Conservation (phyloP, 805 yeast genomes). For the Metschnikowia kunwiensis region DNA sequence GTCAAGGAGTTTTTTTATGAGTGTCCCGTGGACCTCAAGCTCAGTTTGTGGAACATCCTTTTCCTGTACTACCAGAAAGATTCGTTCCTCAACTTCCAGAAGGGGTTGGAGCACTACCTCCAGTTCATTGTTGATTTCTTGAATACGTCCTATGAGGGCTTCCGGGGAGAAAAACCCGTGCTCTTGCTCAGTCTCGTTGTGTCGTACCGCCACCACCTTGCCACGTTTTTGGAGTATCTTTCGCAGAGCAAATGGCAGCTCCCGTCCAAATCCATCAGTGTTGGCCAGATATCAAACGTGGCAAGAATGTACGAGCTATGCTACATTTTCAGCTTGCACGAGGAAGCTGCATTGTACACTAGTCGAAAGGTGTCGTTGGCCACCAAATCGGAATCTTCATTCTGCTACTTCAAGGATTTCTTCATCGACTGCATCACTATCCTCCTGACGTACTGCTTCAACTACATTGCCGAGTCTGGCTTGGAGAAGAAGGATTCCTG, state of each 20-base stretch:
- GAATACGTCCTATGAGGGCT: slow-evolving; percentile 16
- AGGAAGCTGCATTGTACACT: slow-evolving; percentile 45
- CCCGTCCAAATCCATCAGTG: slow-evolving; percentile 5
- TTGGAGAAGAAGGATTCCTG: slow-evolving; percentile 23
- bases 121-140: slow-evolving; percentile 41
- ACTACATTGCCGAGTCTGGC: slow-evolving; percentile 3
- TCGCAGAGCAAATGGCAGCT: slow-evolving; percentile 34
- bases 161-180: slow-evolving; percentile 35
- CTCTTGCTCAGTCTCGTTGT: slow-evolving; percentile 50
- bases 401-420: slow-evolving; percentile 44
- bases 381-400: slow-evolving; percentile 41
- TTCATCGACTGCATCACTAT: slow-evolving; percentile 38
- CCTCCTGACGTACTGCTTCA: slow-evolving; percentile 36
- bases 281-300: slow-evolving; percentile 21
- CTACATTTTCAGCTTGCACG: slow-evolving; percentile 51
- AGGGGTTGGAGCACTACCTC: slow-evolving; percentile 53
- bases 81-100: slow-evolving; percentile 34
- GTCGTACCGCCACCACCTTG: slow-evolving; percentile 51
- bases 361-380: slow-evolving; percentile 40
- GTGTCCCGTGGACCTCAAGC: slow-evolving; percentile 62
- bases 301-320: slow-evolving; percentile 39
- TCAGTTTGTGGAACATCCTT: slow-evolving; percentile 74
- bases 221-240: slow-evolving; percentile 30
- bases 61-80: slow-evolving; percentile 49
- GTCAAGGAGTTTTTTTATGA: slow-evolving; percentile 58